Base-by-base conservation (phyloP, 208 protist genomes). In the Crithidia thermophila region DNA sequence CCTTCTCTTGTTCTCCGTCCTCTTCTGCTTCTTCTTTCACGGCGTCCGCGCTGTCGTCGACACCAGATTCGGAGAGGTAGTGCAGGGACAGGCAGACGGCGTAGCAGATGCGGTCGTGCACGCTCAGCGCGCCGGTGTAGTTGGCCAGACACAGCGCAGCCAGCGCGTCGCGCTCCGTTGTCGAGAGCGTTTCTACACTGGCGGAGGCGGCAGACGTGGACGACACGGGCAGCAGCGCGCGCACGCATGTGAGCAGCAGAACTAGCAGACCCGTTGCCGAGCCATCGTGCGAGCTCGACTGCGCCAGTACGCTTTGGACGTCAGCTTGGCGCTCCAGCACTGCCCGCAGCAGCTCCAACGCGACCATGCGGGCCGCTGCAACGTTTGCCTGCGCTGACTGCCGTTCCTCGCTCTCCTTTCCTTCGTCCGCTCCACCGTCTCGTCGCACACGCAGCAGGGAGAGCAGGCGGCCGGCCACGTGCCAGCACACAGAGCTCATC, bases 41-140 rank as follows among this genome's bases (percentile, higher is more conserved):
- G 14, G 68, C 36, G 3, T 53, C 30, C 30, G 45, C 11, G 20
- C 33, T 16, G 7, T 13, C 14, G 5, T 37, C 27, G n/a, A 52
- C n/a, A 39, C n/a, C 23, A 14, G 34, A 16, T 21, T 36, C 30
- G 46, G 46, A 37, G 45, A 91, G 60, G 66, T 96, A 94, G 53
- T 88, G 82, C 2, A 93, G 47, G 4, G 81, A 76, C 14, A 96
- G 82, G 37, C 92, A 77, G 21, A 68, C 62, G 57, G 86, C 81
- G 73, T 96, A 96, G 40, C 83, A 69, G 21, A 92, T 59, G 23
- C 91, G 91, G 63, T 94, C 91, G 6, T 69, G 65, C 21, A 81
- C 81, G 43, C 77, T 60, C 6, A 94, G 53, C 4, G 75, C 83
- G 28, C 81, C 87, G 0, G 50, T 65, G 72, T 96, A 96, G 21